Evolutionary conservation across 306 rosid genomes (phyloP).

Genomic region (Malus orientalis): DNA sequence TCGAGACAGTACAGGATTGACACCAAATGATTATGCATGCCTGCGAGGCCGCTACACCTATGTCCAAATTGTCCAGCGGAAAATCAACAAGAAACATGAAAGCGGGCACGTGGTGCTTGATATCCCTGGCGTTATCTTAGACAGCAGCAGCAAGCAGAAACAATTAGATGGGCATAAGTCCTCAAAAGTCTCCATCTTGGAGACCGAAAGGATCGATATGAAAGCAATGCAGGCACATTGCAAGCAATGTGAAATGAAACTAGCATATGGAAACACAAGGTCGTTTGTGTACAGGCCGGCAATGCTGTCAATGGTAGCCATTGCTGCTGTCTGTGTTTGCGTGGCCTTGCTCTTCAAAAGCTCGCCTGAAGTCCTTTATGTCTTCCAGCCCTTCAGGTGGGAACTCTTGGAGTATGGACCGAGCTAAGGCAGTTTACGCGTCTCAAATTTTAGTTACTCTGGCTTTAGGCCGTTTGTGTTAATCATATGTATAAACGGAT

Average conservation of each 20-base stretch:
- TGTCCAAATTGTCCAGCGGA: slow-evolving; percentile 56
- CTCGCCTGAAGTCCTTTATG: slow-evolving; percentile 57
- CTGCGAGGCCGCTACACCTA: slow-evolving; percentile 52
- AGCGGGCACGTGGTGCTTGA: slow-evolving; percentile 58
- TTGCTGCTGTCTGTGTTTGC: slow-evolving; percentile 84
- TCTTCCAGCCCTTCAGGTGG: slow-evolving; percentile 77
- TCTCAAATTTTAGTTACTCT: background rate
- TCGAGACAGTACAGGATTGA: slow-evolving; percentile 54
- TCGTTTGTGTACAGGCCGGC: slow-evolving; percentile 65
- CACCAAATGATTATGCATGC: slow-evolving; percentile 67
- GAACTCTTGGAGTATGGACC: slow-evolving; percentile 63
- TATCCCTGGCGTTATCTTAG: slow-evolving; percentile 41
- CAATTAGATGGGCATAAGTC: slow-evolving; percentile 23
- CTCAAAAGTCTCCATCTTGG: slow-evolving; percentile 39
- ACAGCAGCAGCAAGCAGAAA: slow-evolving; percentile 33
- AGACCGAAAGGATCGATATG: slow-evolving; percentile 33
- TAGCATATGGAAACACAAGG: slow-evolving; percentile 30
- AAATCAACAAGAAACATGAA: slow-evolving; percentile 32
- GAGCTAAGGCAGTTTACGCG: slow-evolving; percentile 23
- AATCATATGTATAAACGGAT: background rate
- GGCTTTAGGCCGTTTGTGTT: background rate
- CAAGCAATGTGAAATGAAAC: slow-evolving; percentile 38
- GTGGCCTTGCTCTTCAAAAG: slow-evolving; percentile 87
- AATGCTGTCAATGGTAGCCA: slow-evolving; percentile 74
- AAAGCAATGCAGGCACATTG: slow-evolving; percentile 25